Evolutionary conservation across 2,329 filamentous ascomycete genomes (phyloP).

Genomic region (Pestalotiopsis fici): DNA sequence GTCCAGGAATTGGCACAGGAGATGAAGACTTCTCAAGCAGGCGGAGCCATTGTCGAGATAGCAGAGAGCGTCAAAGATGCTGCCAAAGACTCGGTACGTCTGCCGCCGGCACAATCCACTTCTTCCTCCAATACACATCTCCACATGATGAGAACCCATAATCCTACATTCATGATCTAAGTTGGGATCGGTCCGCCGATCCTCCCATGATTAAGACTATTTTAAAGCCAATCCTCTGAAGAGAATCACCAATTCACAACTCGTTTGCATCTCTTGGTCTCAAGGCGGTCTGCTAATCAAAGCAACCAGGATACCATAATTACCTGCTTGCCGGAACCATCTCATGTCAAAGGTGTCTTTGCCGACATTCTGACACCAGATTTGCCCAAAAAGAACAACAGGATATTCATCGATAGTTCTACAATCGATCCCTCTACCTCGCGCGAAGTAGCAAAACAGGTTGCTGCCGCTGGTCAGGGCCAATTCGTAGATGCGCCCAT

Average conservation of each 20-base stretch:
- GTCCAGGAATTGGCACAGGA: conserved; percentile 48
- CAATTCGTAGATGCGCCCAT: conserved; percentile 93
- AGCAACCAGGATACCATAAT: conserved; percentile 74
- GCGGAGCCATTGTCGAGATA: conserved; percentile 48
- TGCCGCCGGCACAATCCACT: conserved; percentile 17
- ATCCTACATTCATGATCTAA: conserved; percentile 67
- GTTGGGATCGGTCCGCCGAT: conserved; percentile 61
- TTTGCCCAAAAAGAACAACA: conserved; percentile 57
- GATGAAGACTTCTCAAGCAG: conserved; percentile 40
- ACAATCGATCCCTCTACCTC: conserved; percentile 93
- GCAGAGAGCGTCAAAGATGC: conserved; percentile 48
- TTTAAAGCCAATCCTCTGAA: conserved; percentile 78
- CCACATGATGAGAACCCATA: conserved; percentile 34
- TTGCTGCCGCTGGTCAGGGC: conserved; percentile 65
- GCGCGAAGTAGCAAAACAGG: conserved; percentile 70
- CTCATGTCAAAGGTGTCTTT: conserved; percentile 85
- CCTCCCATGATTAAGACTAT: conserved; percentile 63
- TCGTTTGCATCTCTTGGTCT: conserved; percentile 7
- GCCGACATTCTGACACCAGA: conserved; percentile 67
- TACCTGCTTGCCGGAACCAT: conserved; percentile 85
- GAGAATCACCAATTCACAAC: conserved; percentile 17
- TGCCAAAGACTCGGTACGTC: conserved; percentile 51
- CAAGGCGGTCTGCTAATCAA: conserved; percentile 8
- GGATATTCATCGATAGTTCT: conserved; percentile 92
- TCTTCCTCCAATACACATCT: conserved; percentile 8